Percentiles rank a stretch among this genome's conserved stretches.
phyloP scores from a whole-genome alignment of 495 filamentous ascomycete species.

The Hypoxylon fuscum region DNA sequence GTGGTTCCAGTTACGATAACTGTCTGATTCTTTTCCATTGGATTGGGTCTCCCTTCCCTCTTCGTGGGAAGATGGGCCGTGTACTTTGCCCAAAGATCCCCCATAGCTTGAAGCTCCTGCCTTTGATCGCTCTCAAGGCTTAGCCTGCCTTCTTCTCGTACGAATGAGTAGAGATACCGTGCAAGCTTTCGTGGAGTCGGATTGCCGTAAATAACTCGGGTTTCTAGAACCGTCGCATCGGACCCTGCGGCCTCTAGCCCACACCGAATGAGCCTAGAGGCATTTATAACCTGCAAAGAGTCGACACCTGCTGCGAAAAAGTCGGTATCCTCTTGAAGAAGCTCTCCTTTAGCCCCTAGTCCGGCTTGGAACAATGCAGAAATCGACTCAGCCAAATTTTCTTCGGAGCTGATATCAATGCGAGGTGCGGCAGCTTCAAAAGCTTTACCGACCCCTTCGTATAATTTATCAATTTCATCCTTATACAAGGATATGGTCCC shows the following conservation, averaged over 20 bases:
- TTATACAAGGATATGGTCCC: constrained; percentile 59
- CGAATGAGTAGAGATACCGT: constrained; percentile 39
- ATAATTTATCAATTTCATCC: constrained; percentile 63
- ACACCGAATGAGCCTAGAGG: constrained; percentile 47
- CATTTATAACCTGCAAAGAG: constrained; percentile 60
- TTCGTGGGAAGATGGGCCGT: constrained; percentile 43
- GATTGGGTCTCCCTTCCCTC: constrained; percentile 41
- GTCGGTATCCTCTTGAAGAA: constrained; percentile 51
- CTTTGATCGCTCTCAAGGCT: constrained; percentile 1
- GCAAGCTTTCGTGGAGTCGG: constrained; percentile 49
- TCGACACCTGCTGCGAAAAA: constrained; percentile 60
- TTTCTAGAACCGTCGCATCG: constrained; percentile 41
- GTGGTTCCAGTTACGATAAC: constrained; percentile 69
- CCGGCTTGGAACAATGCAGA: constrained; percentile 43
- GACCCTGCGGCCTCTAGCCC: constrained; percentile 45
- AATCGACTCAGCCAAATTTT: constrained; percentile 47
- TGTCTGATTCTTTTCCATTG: constrained; percentile 49
- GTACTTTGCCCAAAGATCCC: constrained; percentile 51
- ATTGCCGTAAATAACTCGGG: constrained; percentile 52
- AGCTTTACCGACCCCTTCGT: constrained; percentile 40
- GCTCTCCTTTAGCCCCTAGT: constrained; percentile 39
- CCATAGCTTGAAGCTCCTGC: constrained; percentile 46
- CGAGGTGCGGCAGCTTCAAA: constrained; percentile 27
- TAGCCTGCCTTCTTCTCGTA: constrained; percentile 12
- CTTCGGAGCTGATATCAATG: constrained; percentile 45